Conservation (phyloP, 805 yeast species). For the Cyberlindnera bimundalis region DNA sequence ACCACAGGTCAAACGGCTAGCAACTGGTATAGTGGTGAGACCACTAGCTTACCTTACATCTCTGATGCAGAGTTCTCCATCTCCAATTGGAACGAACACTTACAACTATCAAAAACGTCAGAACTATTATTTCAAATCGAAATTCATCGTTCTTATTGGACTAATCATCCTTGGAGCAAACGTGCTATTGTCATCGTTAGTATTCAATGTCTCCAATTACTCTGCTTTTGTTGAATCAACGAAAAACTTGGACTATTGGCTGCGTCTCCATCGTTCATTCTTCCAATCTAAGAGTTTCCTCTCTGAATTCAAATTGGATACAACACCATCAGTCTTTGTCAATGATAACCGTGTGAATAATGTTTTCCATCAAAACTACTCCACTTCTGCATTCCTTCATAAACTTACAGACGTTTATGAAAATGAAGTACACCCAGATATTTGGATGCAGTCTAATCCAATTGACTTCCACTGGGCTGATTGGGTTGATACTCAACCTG, state of each 20-base stretch:
- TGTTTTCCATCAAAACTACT: conserved; percentile 18
- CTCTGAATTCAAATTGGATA: conserved; percentile 18
- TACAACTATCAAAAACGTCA: conserved; percentile 11
- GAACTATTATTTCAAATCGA: conserved; percentile 23
- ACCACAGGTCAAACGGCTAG: conserved; percentile 7
- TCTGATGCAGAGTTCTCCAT: conserved; percentile 1
- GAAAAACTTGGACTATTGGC: conserved; percentile 18
- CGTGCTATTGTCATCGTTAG: conserved; percentile 19
- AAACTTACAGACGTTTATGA: conserved; percentile 12
- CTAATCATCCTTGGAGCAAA: conserved; percentile 22
- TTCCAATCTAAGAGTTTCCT: conserved; percentile 21
- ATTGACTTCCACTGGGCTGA: conserved; percentile 33
- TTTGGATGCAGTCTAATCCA: conserved; percentile 10
- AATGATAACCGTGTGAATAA: conserved; percentile 8
- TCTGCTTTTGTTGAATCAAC: conserved; percentile 19
- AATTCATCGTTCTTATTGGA: conserved; percentile 22
- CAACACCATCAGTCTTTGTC: conserved; percentile 1
- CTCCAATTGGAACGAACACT: conserved; percentile 2
- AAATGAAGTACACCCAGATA: conserved; percentile 18
- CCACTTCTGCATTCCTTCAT: conserved; percentile 19
- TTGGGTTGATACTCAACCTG: conserved; percentile 29
- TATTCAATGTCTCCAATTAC: conserved; percentile 22
- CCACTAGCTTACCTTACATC: conserved; percentile 7
- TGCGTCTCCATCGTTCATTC: conserved; percentile 20
- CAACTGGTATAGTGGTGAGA: conserved; percentile 2